Conservation (phyloP, 2,329 filamentous ascomycete genomes). For the Exophiala spinifera region DNA sequence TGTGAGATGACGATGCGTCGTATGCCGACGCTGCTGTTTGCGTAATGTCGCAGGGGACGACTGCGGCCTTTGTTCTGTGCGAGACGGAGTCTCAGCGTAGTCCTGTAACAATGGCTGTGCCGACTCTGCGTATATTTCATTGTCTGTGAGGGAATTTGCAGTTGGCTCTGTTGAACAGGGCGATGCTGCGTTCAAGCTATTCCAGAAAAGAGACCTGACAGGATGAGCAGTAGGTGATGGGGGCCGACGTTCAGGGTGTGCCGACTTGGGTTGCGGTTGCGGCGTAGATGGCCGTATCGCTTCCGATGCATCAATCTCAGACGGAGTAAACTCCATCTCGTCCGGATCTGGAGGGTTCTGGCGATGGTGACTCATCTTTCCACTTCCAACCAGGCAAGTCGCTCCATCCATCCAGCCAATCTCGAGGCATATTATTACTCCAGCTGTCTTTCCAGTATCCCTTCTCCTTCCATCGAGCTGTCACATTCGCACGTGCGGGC, state of each 20-base stretch:
- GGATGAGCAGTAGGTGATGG: not conserved
- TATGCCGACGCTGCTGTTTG: conserved; percentile 7
- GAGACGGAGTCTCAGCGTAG: conserved; percentile 6
- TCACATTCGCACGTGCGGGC: conserved; percentile 1
- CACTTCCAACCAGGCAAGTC: conserved; percentile 10
- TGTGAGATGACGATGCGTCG: conserved; percentile 2
- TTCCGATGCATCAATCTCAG: conserved; percentile 10
- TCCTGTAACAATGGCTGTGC: conserved; percentile 5
- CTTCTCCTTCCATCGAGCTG: conserved; percentile 5
- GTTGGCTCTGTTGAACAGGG: not conserved
- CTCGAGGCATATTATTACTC: not conserved
- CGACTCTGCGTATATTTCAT: conserved; percentile 1
- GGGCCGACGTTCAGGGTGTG: not conserved
- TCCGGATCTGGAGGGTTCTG: conserved; percentile 11
- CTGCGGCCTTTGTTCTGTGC: conserved; percentile 1
- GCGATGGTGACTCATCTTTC: conserved; percentile 11
- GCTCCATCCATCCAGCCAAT: not conserved
- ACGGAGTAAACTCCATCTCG: conserved; percentile 10
- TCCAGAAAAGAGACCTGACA: not conserved
- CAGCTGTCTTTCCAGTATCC: conserved; percentile 12
- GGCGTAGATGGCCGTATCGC: conserved; percentile 9
- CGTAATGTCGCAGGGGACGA: conserved; percentile 7
- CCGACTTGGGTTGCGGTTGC: not conserved
- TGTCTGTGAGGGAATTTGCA: not conserved
- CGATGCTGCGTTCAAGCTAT: not conserved